Evolutionary conservation across 768 basidiomycete species (phyloP).

Genomic region (Aureoboletus auriporus): DNA sequence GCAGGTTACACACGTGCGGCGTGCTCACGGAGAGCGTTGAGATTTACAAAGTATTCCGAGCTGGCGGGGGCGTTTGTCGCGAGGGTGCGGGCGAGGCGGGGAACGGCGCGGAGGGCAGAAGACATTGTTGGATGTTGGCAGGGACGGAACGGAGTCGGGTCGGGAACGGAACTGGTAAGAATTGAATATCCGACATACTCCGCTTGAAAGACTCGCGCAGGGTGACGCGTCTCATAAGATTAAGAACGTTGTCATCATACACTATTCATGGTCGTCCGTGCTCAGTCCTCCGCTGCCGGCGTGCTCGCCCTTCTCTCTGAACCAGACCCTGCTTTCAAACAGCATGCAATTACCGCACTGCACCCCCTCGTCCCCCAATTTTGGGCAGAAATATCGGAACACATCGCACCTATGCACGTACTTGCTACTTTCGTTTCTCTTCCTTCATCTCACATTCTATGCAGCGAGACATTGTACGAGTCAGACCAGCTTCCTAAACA

Average conservation of each 20-base stretch:
- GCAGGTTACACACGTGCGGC: conserved; percentile 48
- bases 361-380: conserved; percentile 86
- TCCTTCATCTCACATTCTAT: conserved; percentile 5
- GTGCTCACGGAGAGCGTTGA: conserved; percentile 59
- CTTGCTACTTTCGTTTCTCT: conserved; percentile 7
- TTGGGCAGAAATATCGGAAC: conserved; percentile 98
- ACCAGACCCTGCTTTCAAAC: conserved; percentile 80
- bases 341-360: conserved; percentile 85
- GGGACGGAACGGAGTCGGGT: conserved; percentile 6
- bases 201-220: conserved; percentile 36
- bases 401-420: conserved; percentile 82
- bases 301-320: conserved; percentile 90
- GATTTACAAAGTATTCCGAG: conserved; percentile 46
- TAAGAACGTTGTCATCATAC: neutral
- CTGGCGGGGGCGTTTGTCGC: conserved; percentile 37
- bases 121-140: neutral
- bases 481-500: conserved; percentile 67
- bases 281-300: conserved; percentile 82
- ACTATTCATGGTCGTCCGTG: conserved; percentile 57
- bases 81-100: conserved; percentile 32
- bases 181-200: conserved; percentile 26
- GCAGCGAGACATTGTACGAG: conserved; percentile 89
- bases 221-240: conserved; percentile 40
- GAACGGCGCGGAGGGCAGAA: conserved; percentile 41
- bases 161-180: conserved; percentile 25